phyloP scores from a whole-genome alignment of 495 filamentous ascomycete species.

The Hyaloscypha finlandica region DNA sequence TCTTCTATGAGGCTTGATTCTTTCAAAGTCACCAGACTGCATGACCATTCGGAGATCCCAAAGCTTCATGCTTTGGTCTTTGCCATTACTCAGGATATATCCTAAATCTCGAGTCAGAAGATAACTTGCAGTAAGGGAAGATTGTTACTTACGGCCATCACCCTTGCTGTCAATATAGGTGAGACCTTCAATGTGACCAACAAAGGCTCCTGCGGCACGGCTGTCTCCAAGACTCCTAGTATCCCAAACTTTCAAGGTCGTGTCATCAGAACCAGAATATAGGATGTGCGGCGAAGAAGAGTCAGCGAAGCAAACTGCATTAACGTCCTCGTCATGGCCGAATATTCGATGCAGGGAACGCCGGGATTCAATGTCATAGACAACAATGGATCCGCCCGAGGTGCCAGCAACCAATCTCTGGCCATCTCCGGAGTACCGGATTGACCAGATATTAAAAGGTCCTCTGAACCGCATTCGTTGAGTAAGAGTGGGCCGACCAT shows the following conservation, averaged over 20 bases:
- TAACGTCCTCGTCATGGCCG: conserved; percentile 87
- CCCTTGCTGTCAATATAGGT: conserved; percentile 97
- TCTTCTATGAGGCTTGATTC: conserved; percentile 53
- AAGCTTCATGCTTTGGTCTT: conserved; percentile 96
- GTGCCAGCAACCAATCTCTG: conserved; percentile 90
- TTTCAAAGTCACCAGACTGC: conserved; percentile 63
- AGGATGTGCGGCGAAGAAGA: conserved; percentile 87
- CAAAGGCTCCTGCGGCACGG: conserved; percentile 87
- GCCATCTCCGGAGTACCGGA: conserved; percentile 92
- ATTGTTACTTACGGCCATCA: conserved; percentile 63
- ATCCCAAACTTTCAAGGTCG: conserved; percentile 95
- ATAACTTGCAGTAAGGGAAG: neutral
- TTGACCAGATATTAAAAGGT: conserved; percentile 74
- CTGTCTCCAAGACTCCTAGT: conserved; percentile 84
- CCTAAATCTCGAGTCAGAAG: conserved; percentile 18
- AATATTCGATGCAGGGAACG: conserved; percentile 70
- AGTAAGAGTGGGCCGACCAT: conserved; percentile 40
- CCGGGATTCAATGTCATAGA: conserved; percentile 89
- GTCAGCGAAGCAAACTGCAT: conserved; percentile 96
- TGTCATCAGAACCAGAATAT: conserved; percentile 95
- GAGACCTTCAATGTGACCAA: conserved; percentile 91
- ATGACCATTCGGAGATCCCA: conserved; percentile 92
- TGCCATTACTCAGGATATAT: conserved; percentile 91
- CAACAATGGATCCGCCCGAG: conserved; percentile 72
- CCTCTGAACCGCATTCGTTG: conserved; percentile 26